Percentiles rank a stretch among this genome's conserved stretches.
phyloP scores from a whole-genome alignment of 73 alveolate species.

The Diophrys appendiculata region DNA sequence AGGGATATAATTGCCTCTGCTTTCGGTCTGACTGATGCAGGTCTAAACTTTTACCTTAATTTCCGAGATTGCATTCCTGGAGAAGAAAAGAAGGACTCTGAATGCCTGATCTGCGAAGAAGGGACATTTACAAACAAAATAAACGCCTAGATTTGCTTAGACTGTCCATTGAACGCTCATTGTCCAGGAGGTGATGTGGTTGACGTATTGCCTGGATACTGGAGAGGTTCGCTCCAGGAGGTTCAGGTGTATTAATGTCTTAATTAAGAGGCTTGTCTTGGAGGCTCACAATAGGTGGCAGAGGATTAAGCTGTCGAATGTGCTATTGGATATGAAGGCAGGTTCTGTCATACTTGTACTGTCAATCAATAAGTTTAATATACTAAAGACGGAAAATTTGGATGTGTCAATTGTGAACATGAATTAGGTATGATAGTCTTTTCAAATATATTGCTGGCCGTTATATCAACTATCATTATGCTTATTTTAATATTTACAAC shows the following conservation, averaged over 20 bases:
- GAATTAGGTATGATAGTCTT: too few species aligned
- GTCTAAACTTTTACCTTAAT: too few species aligned
- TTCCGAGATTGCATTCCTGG: too few species aligned
- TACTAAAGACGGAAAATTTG: background rate
- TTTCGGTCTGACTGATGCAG: too few species aligned
- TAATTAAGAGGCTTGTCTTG: constrained; percentile 9
- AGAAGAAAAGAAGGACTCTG: too few species aligned
- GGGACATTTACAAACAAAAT: too few species aligned
- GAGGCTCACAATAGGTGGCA: too few species aligned
- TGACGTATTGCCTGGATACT: constrained; percentile 12
- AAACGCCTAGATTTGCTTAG: constrained; percentile 17
- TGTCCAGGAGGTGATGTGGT: constrained; percentile 29
- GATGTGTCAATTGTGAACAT: constrained; percentile 2
- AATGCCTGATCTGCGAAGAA: too few species aligned
- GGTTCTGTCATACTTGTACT: constrained; percentile 4
- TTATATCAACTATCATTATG: too few species aligned
- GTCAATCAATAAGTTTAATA: background rate
- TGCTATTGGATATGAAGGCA: background rate
- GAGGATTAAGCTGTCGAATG: background rate
- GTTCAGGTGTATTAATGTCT: constrained; percentile 19
- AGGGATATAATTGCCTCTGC: too few species aligned
- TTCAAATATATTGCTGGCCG: too few species aligned
- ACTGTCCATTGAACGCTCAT: constrained; percentile 21
- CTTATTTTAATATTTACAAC: too few species aligned
- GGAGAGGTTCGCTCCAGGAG: constrained; percentile 11